phyloP scores from a whole-genome alignment of 129 eudicot genomes.

The Oenanthe sinensis region DNA sequence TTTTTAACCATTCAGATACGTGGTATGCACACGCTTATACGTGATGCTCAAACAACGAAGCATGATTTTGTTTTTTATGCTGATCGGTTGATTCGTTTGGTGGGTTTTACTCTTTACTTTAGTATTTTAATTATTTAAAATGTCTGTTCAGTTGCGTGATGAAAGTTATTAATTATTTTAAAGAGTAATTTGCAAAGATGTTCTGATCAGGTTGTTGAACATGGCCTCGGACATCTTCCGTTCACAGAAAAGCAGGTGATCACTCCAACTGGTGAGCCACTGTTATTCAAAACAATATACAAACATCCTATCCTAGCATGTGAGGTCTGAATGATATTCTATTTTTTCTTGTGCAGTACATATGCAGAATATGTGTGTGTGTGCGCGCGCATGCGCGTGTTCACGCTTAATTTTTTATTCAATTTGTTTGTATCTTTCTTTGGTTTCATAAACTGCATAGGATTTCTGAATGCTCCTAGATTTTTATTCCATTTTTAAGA shows the following conservation, averaged over 20 bases:
- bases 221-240: conserved; percentile 95
- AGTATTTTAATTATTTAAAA: neutral
- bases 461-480: neutral
- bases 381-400: too few species aligned
- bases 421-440: neutral
- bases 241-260: conserved; percentile 93
- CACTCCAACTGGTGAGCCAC: conserved; percentile 75
- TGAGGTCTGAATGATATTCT: neutral
- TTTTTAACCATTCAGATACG: conserved; percentile 56
- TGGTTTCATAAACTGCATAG: neutral
- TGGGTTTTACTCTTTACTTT: conserved; percentile 7
- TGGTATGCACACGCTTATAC: conserved; percentile 97
- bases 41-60: conserved; percentile 76
- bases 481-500: too few species aligned
- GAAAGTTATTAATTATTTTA: neutral
- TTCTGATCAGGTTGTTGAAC: conserved; percentile 71
- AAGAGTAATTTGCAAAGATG: neutral
- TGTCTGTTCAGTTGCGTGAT: neutral
- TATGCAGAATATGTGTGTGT: neutral
- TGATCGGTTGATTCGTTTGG: conserved; percentile 90
- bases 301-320: neutral
- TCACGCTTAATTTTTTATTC: neutral
- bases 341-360: neutral
- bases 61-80: conserved; percentile 96
- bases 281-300: neutral